Evolutionary conservation across 2,329 filamentous ascomycete genomes (phyloP), one percentile per base, ranked within the genome.

Genomic region (Falciphora oryzae): DNA sequence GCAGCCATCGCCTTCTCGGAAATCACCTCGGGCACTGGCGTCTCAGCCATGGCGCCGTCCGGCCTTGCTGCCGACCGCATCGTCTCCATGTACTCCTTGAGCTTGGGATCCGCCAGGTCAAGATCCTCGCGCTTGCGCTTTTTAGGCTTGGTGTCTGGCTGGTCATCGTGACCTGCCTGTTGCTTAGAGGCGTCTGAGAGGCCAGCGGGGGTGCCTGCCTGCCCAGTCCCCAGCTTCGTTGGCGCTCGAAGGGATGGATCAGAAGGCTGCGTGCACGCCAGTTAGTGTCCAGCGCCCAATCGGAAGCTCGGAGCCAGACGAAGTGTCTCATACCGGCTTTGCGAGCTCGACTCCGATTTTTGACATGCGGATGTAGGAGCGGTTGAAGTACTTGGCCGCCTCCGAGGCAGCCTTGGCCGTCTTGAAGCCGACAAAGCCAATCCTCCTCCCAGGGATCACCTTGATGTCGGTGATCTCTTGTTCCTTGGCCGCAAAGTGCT

Each of bases 341-440:
- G 95, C 95, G 73, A 95, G 80, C 79, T 97, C 93, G 67, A 97
- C 95, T 35, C 84, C 85, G 72, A 99, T 93, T 80, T 89, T 96
- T 65, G 93, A 97, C 91, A 97, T 95, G 71, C 93, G 92, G 72
- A 99, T 92, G 78, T 93, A 99, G 68, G 93, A 89, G 75, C 87
- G 92, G 81, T 99, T 93, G 83, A 97, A 97, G 80, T 97, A 96
- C 77, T 91, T 93, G 75, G 96, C 90, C 59, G 95, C 94, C 73
- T 88, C 86, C 65, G 85, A 81, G 65, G 95, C 95, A 74, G 92
- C 89, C 67, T 94, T 87, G 18, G 90, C 81, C 63, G 86, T 91
- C 78, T 91, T 93, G 82, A 94, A 98, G 68, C 95, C 95, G 66
- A 99, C 87, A 83, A 97, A 99, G 71, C 93, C 95, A 77, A 99